Evolutionary conservation across 1,284 basidiomycete genomes (phyloP), one percentile per base, ranked within the genome.

Genomic region (Pseudozyma tsukubaensis): DNA sequence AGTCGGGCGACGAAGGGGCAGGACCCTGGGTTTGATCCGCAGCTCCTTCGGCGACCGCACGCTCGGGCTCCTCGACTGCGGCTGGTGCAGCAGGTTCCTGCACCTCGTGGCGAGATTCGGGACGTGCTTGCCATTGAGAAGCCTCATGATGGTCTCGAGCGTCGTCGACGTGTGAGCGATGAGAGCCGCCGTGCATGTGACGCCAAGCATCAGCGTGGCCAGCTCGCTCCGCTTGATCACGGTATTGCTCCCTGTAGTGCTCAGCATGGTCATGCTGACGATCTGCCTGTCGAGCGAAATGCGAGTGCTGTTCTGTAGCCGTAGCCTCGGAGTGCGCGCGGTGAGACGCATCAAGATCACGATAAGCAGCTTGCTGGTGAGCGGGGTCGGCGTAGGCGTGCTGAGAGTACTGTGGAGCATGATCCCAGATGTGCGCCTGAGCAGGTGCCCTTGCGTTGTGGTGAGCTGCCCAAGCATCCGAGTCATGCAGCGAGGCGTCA

Each of bases 1-100:
- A 77, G 45, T 51, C 66, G 14, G 79, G 79, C 14, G 78, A 79
- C 14, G 78, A 77, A 1, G 79, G 79, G 3, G 76, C 73, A 24
- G 79, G 73, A 35, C 54, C 72, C 7, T 56, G 40, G n/a, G 58
- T 50, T 37, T 60, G 56, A 11, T 63, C 59, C 0, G 54, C 43
- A 6, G 62, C 50, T 6, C 11, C 58, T 12, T 61, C 56, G 14
- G 44, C 55, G 18, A 54, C 24, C 0, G 44, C 29, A 5, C 43
- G 24, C 11, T 54, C 44, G 1, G 45, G 55, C 1, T 52, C 50
- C 0, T 57, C 61, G 9, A 37, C 54, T 10, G 47, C 51, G 4
- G 34, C n/a, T 16, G 34, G 35, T 10, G 36, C 50, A 13, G 55
- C 14, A 5, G 29, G 45, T 19, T 50, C 34, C 16, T 35, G 24